Base-by-base conservation (phyloP, 164 flowering plant genomes). In the Tetracentron sinense region DNA sequence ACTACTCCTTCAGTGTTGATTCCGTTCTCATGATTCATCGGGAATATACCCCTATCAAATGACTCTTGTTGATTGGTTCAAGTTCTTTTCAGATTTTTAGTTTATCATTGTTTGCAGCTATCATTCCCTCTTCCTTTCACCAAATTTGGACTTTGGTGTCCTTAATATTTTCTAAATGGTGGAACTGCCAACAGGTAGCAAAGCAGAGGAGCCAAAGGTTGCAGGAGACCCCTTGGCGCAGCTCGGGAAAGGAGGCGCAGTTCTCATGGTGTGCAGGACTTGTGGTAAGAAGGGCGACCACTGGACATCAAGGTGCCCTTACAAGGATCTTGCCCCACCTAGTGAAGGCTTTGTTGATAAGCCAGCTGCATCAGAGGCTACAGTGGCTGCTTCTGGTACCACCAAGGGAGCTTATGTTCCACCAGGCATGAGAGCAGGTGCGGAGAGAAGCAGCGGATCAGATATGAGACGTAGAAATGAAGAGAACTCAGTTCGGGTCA, bases 241-340 rank as follows among this genome's bases (percentile, higher is more conserved):
- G 25, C 72, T 84, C 14, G 79, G 79, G 2, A 84, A 77, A 71
- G 85, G 77, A 35, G 96, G 92, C 56, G 90, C 90, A 63, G 85
- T 82, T 67, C 94, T 89, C 64, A 87, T 84, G 93, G 83, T 85
- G 31, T 89, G 96, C 64, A 78, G 96, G 68, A 83, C 89, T 14
- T 89, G 96, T 68, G 84, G 85, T 28, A 89, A 87, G 81, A 85
- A 84, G 61, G 88, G 88, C 69, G 92, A 89, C 47, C 92, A 86
- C 75, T 86, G 96, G 96, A 89, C 92, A 19, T 72, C 92, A 2
- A 76, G 74, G 64, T 89, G 90, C 68, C 92, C 88, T 3, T 85
- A 79, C 81, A 89, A 85, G 78, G 93, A 87, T 71, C 85, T 86
- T 25, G 83, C 85, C 5, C 69, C 63, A 26, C 86, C 57, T 4